Conservation (phyloP, 1,284 basidiomycete species). For the Heimioporus retisporus region DNA sequence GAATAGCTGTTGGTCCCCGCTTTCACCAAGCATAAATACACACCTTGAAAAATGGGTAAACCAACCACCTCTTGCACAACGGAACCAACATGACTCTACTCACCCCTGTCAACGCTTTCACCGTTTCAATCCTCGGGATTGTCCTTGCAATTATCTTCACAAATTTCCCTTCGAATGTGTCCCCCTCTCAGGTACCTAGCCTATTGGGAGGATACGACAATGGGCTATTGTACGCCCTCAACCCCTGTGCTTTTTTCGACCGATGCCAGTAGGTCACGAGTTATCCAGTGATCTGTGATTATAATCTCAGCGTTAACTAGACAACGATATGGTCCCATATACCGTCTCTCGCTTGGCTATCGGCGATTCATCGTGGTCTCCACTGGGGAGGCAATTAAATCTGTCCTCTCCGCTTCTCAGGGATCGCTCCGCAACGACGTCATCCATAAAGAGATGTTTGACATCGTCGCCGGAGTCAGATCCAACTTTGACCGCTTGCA, state of each 20-base stretch:
- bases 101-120: background rate
- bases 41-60: conserved; percentile 13
- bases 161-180: background rate
- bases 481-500: conserved; percentile 21
- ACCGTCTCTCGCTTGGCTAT: conserved; percentile 27
- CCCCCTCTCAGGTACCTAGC: conserved; percentile 18
- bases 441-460: conserved; percentile 26
- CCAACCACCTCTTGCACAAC: too few species aligned
- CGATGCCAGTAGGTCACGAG: conserved; percentile 32
- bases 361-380: conserved; percentile 28
- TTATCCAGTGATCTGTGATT: background rate
- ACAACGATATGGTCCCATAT: conserved; percentile 23
- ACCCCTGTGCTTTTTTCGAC: conserved; percentile 28
- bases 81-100: conserved; percentile 15
- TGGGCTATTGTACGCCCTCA: conserved; percentile 26
- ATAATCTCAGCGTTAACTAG: conserved; percentile 15
- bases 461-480: conserved; percentile 25
- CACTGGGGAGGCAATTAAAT: conserved; percentile 22
- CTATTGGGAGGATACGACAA: conserved; percentile 26
- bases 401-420: conserved; percentile 14
- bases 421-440: conserved; percentile 22
- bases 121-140: background rate
- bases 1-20: too few species aligned
- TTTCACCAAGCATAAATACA: too few species aligned
- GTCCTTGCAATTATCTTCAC: background rate